These are phyloP conservation scores for Claviceps purpurea DNA, from an alignment of 2,329 filamentous ascomycete species.

Conservation along the genomic window DNA sequence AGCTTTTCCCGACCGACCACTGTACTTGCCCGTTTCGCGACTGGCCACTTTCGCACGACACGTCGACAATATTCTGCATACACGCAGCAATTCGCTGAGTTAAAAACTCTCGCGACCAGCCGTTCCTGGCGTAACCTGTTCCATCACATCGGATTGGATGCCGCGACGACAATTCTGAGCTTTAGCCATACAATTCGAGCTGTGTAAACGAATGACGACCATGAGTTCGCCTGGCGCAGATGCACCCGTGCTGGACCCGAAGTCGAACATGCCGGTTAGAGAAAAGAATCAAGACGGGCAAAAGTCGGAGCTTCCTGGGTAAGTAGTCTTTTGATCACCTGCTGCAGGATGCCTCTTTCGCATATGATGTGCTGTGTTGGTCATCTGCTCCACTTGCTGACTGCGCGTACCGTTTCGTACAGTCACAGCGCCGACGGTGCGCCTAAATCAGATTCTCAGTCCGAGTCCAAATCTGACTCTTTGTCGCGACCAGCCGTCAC, in stretches of 20 bases:
- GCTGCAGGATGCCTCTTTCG: neutral
- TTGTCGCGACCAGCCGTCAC: constrained; percentile 1
- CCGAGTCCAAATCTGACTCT: constrained; percentile 5
- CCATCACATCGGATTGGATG: constrained; percentile 10
- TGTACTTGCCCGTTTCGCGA: neutral
- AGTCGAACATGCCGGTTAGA: constrained; percentile 23
- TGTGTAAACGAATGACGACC: constrained; percentile 27
- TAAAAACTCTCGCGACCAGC: neutral
- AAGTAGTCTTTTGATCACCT: constrained; percentile 12
- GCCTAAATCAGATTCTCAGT: constrained; percentile 7
- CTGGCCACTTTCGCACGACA: neutral
- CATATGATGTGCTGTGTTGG: neutral
- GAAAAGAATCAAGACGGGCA: constrained; percentile 18
- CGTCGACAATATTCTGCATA: neutral
- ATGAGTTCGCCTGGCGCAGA: constrained; percentile 38
- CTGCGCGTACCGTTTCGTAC: neutral
- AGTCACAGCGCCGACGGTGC: constrained; percentile 1
- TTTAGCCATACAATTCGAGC: neutral
- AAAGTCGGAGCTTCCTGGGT: constrained; percentile 25
- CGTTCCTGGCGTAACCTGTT: constrained; percentile 6
- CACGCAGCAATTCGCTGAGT: neutral
- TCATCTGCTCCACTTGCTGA: constrained; percentile 1
- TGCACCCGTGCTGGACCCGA: constrained; percentile 30
- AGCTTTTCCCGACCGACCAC: neutral
- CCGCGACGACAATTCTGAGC: neutral